Evolutionary conservation across 2,329 filamentous ascomycete species (phyloP), one percentile per base, ranked within the genome.

Genomic region (Pyricularia pennisetigena): DNA sequence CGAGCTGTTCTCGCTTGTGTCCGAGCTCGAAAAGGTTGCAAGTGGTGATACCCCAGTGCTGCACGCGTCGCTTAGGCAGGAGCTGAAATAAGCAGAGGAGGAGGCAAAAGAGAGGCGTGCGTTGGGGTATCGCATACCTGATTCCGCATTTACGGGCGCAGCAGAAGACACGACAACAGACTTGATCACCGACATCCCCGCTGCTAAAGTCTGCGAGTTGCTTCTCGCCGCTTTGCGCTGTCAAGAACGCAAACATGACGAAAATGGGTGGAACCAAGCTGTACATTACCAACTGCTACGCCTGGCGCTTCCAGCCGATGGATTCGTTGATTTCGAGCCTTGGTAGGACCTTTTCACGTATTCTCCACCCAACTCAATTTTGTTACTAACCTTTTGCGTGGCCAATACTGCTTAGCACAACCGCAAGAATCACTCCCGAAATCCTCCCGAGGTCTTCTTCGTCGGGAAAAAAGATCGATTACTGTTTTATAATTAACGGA

Each of bases 401-500:
- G 41, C 41, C 41, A 49, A 49, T 49, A 49, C 41, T 35, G 28
- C 32, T 30, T 32, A 65, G 30, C 32, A 65, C 64, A n/a, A 49
- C 20, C 20, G 64, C 32, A 24, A 26, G 32, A 24, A 65, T 65
- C 14, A 35, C 20, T 24, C 29, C 29, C 32, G 64, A 24, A 8
- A 24, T 65, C 30, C 64, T 65, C 30, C n/a, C 64, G 14, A 10
- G 12, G 64, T 65, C 64, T 16, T 24, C 7, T 8, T 65, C 64
- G 30, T 65, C 64, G 30, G 64, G 64, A 16, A 65, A 49, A 35
- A 65, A 65, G 64, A 30, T 49, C 24, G 64, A 65, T 14, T 65
- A 65, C 23, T 65, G 32, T 24, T 49, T 32, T 24, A 32, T 65
- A 23, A 35, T 49, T 4, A 65, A 32, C 30, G 30, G 35, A 16